Conservation (phyloP, 2,329 filamentous ascomycete species). For the Hymenoscyphus linearis region DNA sequence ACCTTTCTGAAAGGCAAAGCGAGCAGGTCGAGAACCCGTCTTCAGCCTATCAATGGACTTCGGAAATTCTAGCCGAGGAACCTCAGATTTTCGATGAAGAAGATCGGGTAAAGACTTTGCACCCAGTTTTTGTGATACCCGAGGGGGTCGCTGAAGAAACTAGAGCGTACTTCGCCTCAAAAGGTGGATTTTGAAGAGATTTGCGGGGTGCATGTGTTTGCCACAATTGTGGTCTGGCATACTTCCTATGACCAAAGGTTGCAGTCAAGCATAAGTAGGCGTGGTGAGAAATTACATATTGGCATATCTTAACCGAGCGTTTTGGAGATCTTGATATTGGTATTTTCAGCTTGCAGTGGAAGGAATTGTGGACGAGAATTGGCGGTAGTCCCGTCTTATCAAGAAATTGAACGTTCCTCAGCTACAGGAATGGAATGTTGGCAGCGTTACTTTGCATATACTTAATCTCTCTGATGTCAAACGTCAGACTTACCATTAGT, state of each 20-base stretch:
- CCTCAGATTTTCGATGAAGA: constrained; percentile 63
- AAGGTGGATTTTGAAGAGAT: constrained; percentile 24
- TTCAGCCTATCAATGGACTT: constrained; percentile 36
- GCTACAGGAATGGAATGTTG: not conserved
- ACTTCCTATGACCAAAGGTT: not conserved
- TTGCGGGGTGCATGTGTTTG: not conserved
- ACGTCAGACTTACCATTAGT: not conserved
- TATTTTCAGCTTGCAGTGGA: not conserved
- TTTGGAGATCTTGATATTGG: not conserved
- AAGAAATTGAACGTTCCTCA: not conserved
- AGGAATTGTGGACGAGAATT: not conserved
- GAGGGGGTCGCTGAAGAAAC: constrained; percentile 41
- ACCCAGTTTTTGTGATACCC: constrained; percentile 83
- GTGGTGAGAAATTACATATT: not conserved
- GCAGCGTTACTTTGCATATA: not conserved
- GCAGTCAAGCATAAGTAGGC: not conserved
- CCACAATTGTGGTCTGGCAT: not conserved
- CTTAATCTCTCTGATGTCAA: not conserved
- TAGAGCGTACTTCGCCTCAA: constrained; percentile 28
- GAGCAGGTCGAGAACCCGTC: constrained; percentile 27
- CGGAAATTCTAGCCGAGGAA: constrained; percentile 42
- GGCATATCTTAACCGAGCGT: not conserved
- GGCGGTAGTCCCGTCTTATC: not conserved
- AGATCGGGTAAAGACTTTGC: constrained; percentile 65
- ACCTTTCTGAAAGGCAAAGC: constrained; percentile 29